phyloP scores from a whole-genome alignment of 1,139 yeast species.

The Geotrichum aggregatum region DNA sequence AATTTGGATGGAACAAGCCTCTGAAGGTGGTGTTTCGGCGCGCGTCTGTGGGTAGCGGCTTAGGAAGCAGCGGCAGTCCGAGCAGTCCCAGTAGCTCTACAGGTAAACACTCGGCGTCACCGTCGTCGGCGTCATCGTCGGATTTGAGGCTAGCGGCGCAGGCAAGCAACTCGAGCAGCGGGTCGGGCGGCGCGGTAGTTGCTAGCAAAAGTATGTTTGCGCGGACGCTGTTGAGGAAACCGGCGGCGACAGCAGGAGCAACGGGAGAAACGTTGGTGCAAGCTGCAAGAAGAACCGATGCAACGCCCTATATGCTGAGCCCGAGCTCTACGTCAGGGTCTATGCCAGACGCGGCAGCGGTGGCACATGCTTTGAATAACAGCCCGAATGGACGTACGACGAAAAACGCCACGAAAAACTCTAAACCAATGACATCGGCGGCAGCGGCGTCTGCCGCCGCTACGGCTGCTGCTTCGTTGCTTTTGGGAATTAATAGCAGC shows the following conservation, averaged over 20 bases:
- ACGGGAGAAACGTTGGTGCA: too few species aligned
- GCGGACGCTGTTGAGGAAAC: background rate
- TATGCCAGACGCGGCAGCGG: too few species aligned
- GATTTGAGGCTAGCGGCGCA: background rate
- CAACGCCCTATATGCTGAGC: too few species aligned
- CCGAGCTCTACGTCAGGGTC: too few species aligned
- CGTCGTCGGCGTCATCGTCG: background rate
- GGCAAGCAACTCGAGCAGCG: background rate
- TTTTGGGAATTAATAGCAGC: background rate
- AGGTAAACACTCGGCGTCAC: background rate
- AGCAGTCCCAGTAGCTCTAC: too few species aligned
- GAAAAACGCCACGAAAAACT: too few species aligned
- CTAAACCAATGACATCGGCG: conserved; percentile 8
- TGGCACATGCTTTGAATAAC: too few species aligned
- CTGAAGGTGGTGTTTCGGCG: conserved; percentile 24
- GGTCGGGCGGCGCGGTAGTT: background rate
- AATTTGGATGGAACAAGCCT: conserved; percentile 69
- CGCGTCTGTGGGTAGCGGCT: background rate
- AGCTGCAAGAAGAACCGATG: too few species aligned
- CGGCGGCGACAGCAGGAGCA: background rate
- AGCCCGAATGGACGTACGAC: too few species aligned
- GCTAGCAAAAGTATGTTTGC: background rate
- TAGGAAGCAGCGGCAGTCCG: too few species aligned
- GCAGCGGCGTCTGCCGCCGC: conserved; percentile 11
- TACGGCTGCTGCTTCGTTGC: conserved; percentile 13